phyloP scores from a whole-genome alignment of 176 grass and related monocot species.

The Phoenix roebelenii region DNA sequence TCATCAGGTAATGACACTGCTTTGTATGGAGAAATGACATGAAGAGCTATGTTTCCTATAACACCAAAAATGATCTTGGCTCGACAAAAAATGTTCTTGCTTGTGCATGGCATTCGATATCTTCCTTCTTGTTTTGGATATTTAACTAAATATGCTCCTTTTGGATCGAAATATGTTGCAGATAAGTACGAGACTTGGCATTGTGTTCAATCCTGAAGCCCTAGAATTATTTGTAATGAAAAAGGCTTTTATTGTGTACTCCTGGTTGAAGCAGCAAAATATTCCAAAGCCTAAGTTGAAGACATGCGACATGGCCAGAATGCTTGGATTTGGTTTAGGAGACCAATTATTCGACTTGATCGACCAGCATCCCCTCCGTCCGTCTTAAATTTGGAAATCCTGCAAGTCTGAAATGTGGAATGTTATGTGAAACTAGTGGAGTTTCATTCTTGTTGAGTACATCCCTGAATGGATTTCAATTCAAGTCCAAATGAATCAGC shows the following conservation, averaged over 20 bases:
- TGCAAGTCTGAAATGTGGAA: no score
- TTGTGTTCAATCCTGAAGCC: slow-evolving; percentile 84
- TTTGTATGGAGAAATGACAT: no score
- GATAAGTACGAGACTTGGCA: slow-evolving; percentile 71
- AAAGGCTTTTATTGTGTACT: slow-evolving; percentile 55
- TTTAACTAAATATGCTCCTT: background rate
- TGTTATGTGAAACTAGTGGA: background rate
- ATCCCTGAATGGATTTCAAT: no score
- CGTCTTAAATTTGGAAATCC: slow-evolving; percentile 2
- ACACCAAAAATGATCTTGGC: no score
- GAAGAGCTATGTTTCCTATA: no score
- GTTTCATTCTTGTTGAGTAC: no score
- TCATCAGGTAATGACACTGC: slow-evolving; percentile 57
- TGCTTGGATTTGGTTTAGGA: slow-evolving; percentile 75
- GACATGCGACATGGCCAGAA: slow-evolving; percentile 74
- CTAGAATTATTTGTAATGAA: slow-evolving; percentile 81
- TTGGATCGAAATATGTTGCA: slow-evolving; percentile 14
- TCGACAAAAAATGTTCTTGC: no score
- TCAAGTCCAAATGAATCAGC: no score
- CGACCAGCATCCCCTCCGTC: slow-evolving; percentile 33
- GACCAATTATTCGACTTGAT: slow-evolving; percentile 76
- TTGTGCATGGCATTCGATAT: slow-evolving; percentile 4
- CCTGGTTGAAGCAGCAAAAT: slow-evolving; percentile 63
- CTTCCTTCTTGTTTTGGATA: background rate
- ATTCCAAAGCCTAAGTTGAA: slow-evolving; percentile 70